phyloP scores from a whole-genome alignment of 371 early-diverging fungal genomes.

The Rhizomucor miehei region DNA sequence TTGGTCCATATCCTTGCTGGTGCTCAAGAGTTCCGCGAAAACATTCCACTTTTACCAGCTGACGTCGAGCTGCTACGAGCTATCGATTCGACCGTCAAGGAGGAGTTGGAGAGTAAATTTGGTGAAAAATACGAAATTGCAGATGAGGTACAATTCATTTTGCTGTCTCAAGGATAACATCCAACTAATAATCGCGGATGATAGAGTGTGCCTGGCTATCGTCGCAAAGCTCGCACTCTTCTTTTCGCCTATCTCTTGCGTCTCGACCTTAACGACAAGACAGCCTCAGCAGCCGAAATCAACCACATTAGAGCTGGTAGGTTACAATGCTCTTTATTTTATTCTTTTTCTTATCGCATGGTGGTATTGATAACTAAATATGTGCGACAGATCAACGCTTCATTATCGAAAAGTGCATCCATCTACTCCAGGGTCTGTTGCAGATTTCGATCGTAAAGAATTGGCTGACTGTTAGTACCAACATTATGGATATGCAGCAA shows the following conservation, averaged over 20 bases:
- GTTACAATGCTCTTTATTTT: conserved; percentile 5
- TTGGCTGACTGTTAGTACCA: conserved; percentile 65
- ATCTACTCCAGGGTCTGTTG: conserved; percentile 77
- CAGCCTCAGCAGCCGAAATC: background rate
- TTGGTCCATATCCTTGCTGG: conserved; percentile 66
- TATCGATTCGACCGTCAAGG: conserved; percentile 52
- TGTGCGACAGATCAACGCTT: conserved; percentile 59
- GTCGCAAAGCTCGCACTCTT: conserved; percentile 75
- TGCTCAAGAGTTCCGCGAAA: conserved; percentile 72
- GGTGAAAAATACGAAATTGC: conserved; percentile 55
- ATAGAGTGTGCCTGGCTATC: conserved; percentile 36
- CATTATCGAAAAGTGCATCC: conserved; percentile 69
- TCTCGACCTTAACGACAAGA: conserved; percentile 45
- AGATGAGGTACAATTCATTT: conserved; percentile 7
- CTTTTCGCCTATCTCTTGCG: conserved; percentile 87
- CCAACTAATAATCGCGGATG: background rate
- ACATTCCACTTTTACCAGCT: conserved; percentile 39
- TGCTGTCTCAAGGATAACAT: background rate
- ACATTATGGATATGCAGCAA: conserved; percentile 76
- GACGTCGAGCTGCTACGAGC: conserved; percentile 54
- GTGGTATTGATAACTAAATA: background rate
- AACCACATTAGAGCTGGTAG: conserved; percentile 1
- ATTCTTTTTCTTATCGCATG: background rate
- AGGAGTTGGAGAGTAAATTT: conserved; percentile 57
- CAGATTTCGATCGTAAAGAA: conserved; percentile 86